Evolutionary conservation across 148 eudicot genomes (phyloP).

Genomic region (Silene conica): DNA sequence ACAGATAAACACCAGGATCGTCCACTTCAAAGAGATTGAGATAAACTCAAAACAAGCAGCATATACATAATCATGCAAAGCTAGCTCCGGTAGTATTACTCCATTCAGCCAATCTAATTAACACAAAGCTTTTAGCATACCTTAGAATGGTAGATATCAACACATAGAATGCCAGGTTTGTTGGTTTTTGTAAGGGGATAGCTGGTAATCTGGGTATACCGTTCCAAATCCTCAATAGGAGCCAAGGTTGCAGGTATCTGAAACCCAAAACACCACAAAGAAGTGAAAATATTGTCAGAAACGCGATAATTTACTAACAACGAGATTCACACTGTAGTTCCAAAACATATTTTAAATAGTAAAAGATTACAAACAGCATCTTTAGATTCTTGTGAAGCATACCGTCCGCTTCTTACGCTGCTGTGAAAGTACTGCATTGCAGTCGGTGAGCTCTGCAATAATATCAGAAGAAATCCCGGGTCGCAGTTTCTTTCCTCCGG

Average conservation of each 20-base stretch:
- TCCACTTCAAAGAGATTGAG: neutral
- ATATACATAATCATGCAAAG: neutral
- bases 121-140: slow-evolving; percentile 27
- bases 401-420: slow-evolving; percentile 90
- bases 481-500: slow-evolving; percentile 58
- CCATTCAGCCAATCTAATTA: neutral
- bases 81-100: neutral
- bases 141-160: slow-evolving; percentile 72
- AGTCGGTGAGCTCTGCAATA: slow-evolving; percentile 75
- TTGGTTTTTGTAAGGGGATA: slow-evolving; percentile 86
- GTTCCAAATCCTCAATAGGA: slow-evolving; percentile 64
- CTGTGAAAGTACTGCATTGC: slow-evolving; percentile 83
- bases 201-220: slow-evolving; percentile 72
- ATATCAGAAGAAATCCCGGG: slow-evolving; percentile 71
- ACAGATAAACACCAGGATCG: neutral
- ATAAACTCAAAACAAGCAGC: neutral
- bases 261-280: slow-evolving; percentile 3
- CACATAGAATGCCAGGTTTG: slow-evolving; percentile 84
- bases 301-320: neutral
- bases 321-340: neutral
- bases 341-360: neutral
- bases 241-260: slow-evolving; percentile 88
- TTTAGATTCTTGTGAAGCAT: slow-evolving; percentile 8
- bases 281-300: neutral
- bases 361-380: neutral